Evolutionary conservation across 176 grass and related monocot genomes (phyloP).

Genomic region (Rhynchospora pubera): DNA sequence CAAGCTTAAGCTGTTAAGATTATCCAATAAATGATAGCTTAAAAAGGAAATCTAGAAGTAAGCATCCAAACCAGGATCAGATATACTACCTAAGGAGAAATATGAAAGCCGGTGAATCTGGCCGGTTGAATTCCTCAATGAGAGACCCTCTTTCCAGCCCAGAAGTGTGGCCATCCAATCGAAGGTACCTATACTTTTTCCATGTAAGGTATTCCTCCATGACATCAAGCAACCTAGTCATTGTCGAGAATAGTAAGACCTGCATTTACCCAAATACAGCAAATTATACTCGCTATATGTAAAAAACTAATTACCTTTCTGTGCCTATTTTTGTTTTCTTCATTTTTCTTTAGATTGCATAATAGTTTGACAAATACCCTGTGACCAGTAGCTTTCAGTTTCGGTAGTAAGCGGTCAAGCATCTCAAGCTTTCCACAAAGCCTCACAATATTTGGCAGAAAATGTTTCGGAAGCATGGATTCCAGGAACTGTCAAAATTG

Average conservation of each 20-base stretch:
- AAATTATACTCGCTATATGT: background rate
- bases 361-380: conserved; percentile 41
- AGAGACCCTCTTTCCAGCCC: conserved; percentile 91
- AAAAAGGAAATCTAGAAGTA: background rate
- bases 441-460: conserved; percentile 75
- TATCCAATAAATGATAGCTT: background rate
- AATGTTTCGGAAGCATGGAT: conserved; percentile 82
- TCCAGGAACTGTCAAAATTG: conserved; percentile 32
- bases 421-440: conserved; percentile 98
- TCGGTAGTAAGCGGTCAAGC: conserved; percentile 88
- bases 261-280: conserved; percentile 29
- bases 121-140: conserved; percentile 80
- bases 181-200: conserved; percentile 91
- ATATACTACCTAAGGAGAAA: conserved; percentile 80
- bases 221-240: conserved; percentile 99
- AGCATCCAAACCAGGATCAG: conserved; percentile 19
- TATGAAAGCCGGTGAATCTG: conserved; percentile 80
- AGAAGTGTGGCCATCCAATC: conserved; percentile 97
- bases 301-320: background rate
- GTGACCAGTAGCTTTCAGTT: conserved; percentile 93
- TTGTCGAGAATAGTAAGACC: conserved; percentile 98
- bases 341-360: background rate
- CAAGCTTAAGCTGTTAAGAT: background rate
- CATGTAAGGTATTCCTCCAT: conserved; percentile 94
- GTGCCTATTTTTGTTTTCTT: background rate